These are phyloP conservation scores for Capsella bursapastoris DNA, from an alignment of 345 rosid species.

Conservation along the genomic window DNA sequence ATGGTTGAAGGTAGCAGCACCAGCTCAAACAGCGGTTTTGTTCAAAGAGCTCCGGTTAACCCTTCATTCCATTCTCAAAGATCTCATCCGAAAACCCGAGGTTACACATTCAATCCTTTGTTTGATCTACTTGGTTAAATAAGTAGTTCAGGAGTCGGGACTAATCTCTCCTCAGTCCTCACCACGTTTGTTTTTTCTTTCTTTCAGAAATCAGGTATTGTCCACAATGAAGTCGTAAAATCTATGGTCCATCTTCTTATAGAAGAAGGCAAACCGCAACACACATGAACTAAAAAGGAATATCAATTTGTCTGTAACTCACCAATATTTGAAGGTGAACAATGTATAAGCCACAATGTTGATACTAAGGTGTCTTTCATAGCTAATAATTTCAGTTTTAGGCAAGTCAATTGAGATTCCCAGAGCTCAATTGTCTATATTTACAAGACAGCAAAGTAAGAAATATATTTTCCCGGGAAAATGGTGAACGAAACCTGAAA, in stretches of 20 bases:
- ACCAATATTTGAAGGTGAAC: constrained; percentile 11
- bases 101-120: constrained; percentile 44
- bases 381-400: not conserved
- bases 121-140: not conserved
- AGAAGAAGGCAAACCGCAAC: constrained; percentile 67
- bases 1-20: constrained; percentile 84
- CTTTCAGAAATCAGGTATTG: constrained; percentile 60
- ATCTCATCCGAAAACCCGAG: constrained; percentile 80
- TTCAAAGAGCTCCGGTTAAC: constrained; percentile 81
- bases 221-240: constrained; percentile 73
- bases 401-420: not conserved
- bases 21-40: constrained; percentile 93
- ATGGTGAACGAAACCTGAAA: too few relatives aligned
- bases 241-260: constrained; percentile 73
- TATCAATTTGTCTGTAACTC: not conserved
- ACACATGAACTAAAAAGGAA: constrained; percentile 11
- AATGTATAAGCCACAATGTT: constrained; percentile 10
- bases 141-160: not conserved
- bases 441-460: too few relatives aligned
- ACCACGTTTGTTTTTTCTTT: not conserved
- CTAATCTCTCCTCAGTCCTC: not conserved
- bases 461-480: too few relatives aligned
- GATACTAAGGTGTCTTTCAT: not conserved
- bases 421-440: not conserved
- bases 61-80: constrained; percentile 68